Evolutionary conservation across 139 green algal species (phyloP).

Genomic region (Trebouxia sp.): DNA sequence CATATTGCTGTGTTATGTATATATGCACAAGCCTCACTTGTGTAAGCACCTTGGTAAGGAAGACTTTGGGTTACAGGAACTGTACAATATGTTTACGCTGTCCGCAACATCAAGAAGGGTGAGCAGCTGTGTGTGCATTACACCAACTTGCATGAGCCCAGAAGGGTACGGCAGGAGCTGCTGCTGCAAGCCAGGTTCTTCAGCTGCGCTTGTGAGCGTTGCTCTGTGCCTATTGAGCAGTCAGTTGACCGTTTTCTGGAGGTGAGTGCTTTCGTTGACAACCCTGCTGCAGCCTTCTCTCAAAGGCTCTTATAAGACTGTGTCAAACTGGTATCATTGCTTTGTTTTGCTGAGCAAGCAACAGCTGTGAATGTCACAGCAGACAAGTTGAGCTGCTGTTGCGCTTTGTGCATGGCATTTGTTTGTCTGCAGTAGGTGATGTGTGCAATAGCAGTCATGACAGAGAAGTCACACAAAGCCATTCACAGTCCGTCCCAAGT

Average conservation of each 20-base stretch:
- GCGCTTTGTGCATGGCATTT: too few relatives aligned
- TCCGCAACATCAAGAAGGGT: conserved; percentile 4
- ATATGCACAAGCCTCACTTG: conserved; percentile 3
- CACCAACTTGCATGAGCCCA: conserved; percentile 37
- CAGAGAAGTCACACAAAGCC: too few relatives aligned
- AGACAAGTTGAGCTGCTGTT: too few relatives aligned
- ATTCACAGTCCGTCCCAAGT: too few relatives aligned
- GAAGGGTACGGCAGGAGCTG: background rate
- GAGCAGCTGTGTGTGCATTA: conserved; percentile 36
- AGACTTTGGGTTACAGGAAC: conserved; percentile 6
- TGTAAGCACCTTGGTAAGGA: background rate
- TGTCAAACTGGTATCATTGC: too few relatives aligned
- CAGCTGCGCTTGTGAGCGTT: conserved; percentile 36
- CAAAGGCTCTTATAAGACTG: background rate
- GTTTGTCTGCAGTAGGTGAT: background rate
- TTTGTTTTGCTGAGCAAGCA: too few relatives aligned
- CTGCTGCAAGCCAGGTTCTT: conserved; percentile 38
- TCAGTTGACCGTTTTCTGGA: conserved; percentile 34
- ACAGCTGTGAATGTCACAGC: too few relatives aligned
- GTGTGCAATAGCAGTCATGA: too few relatives aligned
- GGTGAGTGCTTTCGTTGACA: background rate
- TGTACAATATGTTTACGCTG: conserved; percentile 16
- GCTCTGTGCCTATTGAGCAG: conserved; percentile 19
- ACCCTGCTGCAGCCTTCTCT: too few relatives aligned
- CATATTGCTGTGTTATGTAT: background rate